Conservation (phyloP, 2,329 filamentous ascomycete genomes). For the Coniochaeta prunicola region DNA sequence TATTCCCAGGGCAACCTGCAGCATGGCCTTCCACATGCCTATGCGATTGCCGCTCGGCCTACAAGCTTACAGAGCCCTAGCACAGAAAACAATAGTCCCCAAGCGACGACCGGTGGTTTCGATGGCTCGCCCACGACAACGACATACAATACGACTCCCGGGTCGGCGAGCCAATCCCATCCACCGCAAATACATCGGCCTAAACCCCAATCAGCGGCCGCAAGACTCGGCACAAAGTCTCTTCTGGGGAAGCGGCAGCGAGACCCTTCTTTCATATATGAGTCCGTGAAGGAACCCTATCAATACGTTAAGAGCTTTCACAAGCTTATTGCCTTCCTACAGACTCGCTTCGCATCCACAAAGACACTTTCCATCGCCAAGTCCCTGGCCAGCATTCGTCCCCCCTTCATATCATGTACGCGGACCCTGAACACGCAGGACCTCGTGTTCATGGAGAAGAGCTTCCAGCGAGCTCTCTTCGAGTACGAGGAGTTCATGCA, state of each 20-base stretch:
- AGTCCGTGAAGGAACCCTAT: constrained; percentile 84
- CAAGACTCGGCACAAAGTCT: constrained; percentile 36
- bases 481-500: constrained; percentile 92
- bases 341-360: constrained; percentile 68
- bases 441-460: constrained; percentile 95
- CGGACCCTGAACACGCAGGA: constrained; percentile 84
- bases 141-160: constrained; percentile 19
- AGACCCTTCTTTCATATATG: constrained; percentile 81
- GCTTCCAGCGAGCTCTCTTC: constrained; percentile 84
- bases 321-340: constrained; percentile 72
- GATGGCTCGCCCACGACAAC: constrained; percentile 46
- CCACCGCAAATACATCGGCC: constrained; percentile 21
- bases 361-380: constrained; percentile 80
- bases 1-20: constrained; percentile 53
- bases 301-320: constrained; percentile 89
- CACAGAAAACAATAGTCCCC: constrained; percentile 57
- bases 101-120: constrained; percentile 43
- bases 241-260: constrained; percentile 52
- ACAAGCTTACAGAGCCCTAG: constrained; percentile 56
- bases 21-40: constrained; percentile 57
- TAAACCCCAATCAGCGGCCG: constrained; percentile 36
- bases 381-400: constrained; percentile 80
- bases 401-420: constrained; percentile 87
- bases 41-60: constrained; percentile 57
- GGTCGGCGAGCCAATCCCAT: constrained; percentile 10